Conservation (phyloP, 768 basidiomycete species). For the Podaxis mareebaensis region DNA sequence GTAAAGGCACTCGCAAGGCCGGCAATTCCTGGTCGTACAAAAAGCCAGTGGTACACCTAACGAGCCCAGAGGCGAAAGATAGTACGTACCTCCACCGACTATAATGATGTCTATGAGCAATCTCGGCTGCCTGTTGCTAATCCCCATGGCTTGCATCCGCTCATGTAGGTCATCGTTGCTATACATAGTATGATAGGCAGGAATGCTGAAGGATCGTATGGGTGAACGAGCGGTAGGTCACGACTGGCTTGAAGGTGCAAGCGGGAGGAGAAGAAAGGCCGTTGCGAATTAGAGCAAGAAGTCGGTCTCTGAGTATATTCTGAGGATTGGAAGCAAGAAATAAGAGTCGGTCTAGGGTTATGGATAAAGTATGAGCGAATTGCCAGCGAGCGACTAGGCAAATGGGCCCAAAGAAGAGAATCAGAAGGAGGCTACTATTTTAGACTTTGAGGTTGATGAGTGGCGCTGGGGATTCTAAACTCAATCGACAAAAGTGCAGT, state of each 20-base stretch:
- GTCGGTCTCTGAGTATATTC: background rate
- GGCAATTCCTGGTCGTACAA: conserved; percentile 34
- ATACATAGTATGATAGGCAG: background rate
- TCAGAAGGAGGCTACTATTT: background rate
- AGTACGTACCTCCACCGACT: conserved; percentile 44
- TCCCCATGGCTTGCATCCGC: background rate
- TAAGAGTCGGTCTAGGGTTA: background rate
- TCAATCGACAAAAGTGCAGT: background rate
- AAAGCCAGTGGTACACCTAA: background rate
- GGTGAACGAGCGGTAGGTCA: background rate
- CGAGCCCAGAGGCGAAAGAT: background rate
- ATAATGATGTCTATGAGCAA: conserved; percentile 41
- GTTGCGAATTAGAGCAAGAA: background rate
- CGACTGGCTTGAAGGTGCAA: background rate
- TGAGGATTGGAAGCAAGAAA: background rate
- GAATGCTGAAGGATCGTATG: background rate
- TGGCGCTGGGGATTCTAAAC: background rate
- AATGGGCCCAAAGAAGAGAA: background rate
- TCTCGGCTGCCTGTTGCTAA: background rate
- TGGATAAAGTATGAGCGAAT: background rate
- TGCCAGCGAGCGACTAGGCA: conserved; percentile 6
- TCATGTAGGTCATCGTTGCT: background rate
- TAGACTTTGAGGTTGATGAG: background rate
- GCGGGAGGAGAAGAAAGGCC: background rate
- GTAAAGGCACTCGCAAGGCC: conserved; percentile 52